Percentiles rank a stretch among this genome's conserved stretches.
These are phyloP conservation scores for Coprinopsis marcescibilis DNA, from an alignment of 768 basidiomycete genomes.

Conservation along the genomic window DNA sequence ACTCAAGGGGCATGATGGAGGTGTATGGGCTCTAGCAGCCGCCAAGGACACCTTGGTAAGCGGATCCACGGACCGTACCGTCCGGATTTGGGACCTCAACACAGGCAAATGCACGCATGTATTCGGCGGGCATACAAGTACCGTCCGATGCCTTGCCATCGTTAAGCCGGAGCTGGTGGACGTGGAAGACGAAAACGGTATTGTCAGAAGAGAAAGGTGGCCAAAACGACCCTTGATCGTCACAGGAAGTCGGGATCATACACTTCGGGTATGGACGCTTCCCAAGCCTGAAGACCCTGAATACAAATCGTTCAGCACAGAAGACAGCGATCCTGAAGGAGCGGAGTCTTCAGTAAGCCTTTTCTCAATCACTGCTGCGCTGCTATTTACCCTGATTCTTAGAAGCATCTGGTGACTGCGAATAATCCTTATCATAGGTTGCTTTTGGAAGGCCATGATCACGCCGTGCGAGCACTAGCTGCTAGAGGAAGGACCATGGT, in stretches of 20 bases:
- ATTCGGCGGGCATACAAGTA: conserved; percentile 94
- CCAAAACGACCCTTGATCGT: conserved; percentile 65
- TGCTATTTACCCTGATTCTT: conserved; percentile 7
- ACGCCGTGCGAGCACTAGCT: conserved; percentile 89
- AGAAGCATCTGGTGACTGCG: conserved; percentile 44
- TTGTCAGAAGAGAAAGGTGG: conserved; percentile 64
- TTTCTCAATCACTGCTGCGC: not conserved
- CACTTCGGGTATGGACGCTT: conserved; percentile 54
- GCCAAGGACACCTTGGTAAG: conserved; percentile 85
- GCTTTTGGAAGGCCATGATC: conserved; percentile 82
- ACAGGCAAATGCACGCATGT: conserved; percentile 83
- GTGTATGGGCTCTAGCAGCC: conserved; percentile 94
- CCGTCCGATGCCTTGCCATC: conserved; percentile 92
- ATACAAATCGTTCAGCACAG: conserved; percentile 59
- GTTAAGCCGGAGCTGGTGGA: conserved; percentile 89
- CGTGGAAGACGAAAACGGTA: conserved; percentile 57
- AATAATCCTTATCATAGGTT: conserved; percentile 88
- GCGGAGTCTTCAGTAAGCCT: conserved; percentile 11
- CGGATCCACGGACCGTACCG: conserved; percentile 90
- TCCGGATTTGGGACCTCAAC: conserved; percentile 84
- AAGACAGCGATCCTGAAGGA: conserved; percentile 53
- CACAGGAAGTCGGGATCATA: conserved; percentile 68
- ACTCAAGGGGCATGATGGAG: conserved; percentile 88
- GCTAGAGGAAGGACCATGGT: conserved; percentile 86
- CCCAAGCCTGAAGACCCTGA: conserved; percentile 66